Conservation (phyloP, 2,329 filamentous ascomycete genomes). For the Zasmidium angulare region DNA sequence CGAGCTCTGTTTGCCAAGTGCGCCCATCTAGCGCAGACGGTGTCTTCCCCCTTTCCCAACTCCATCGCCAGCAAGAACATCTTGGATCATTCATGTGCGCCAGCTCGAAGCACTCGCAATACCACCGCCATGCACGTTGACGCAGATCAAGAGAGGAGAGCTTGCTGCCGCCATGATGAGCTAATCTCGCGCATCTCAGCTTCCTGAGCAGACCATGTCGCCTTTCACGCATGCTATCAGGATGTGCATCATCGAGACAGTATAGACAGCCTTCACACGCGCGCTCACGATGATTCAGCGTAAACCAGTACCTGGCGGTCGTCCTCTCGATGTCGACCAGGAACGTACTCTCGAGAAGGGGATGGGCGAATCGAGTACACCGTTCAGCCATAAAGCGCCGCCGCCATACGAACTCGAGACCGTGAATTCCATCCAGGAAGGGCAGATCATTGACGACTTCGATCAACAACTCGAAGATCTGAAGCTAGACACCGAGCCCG, state of each 20-base stretch:
- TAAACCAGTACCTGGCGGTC: background rate
- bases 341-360: background rate
- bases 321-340: background rate
- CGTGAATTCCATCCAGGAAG: background rate
- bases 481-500: background rate
- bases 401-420: background rate
- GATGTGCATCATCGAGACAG: too few species aligned
- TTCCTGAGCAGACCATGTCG: background rate
- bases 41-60: too few species aligned
- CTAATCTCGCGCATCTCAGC: background rate
- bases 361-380: background rate
- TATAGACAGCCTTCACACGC: too few species aligned
- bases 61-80: too few species aligned
- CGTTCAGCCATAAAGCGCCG: background rate
- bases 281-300: background rate
- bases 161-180: background rate
- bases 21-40: too few species aligned
- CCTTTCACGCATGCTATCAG: background rate
- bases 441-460: background rate
- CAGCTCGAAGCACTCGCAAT: too few species aligned
- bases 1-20: too few species aligned
- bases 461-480: background rate
- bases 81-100: too few species aligned
- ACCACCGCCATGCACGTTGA: too few species aligned
- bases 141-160: background rate